Evolutionary conservation across 202 grass and related monocot genomes (phyloP).

Genomic region (Carex sylvatica): DNA sequence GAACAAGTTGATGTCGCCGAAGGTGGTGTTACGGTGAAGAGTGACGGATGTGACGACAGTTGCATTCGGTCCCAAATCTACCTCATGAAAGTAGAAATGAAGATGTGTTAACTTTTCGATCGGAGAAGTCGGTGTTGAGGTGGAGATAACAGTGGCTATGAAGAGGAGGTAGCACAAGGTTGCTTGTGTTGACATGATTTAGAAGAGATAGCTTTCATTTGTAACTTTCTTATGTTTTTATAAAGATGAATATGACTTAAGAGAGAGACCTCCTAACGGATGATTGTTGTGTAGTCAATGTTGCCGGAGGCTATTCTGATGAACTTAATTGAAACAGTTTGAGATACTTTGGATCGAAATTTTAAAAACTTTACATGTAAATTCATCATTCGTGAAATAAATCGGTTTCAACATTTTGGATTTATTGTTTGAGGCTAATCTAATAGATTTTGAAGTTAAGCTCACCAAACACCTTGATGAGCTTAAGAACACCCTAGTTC

Average conservation of each 20-base stretch:
- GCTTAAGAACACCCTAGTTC: too few species aligned
- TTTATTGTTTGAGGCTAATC: too few species aligned
- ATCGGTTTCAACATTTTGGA: too few species aligned
- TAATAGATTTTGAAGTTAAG: too few species aligned
- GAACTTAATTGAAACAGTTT: too few species aligned
- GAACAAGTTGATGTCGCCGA: conserved; percentile 51
- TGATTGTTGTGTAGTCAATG: neutral
- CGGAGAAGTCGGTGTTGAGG: neutral
- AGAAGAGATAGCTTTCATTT: neutral
- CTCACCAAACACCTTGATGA: too few species aligned
- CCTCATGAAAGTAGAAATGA: conserved; percentile 68
- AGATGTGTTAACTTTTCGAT: conserved; percentile 36
- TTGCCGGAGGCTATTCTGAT: too few species aligned
- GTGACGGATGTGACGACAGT: conserved; percentile 40
- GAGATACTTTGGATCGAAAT: too few species aligned
- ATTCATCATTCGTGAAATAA: too few species aligned
- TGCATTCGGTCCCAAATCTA: conserved; percentile 48
- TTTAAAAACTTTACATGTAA: too few species aligned
- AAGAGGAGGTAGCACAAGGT: neutral
- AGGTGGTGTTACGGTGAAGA: conserved; percentile 47
- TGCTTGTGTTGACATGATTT: neutral
- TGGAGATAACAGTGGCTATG: neutral
- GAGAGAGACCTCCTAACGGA: neutral
- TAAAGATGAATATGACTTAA: neutral
- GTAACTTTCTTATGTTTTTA: too few species aligned